phyloP scores from a whole-genome alignment of 371 early-diverging fungal genomes.

The Mucor circinelloides region DNA sequence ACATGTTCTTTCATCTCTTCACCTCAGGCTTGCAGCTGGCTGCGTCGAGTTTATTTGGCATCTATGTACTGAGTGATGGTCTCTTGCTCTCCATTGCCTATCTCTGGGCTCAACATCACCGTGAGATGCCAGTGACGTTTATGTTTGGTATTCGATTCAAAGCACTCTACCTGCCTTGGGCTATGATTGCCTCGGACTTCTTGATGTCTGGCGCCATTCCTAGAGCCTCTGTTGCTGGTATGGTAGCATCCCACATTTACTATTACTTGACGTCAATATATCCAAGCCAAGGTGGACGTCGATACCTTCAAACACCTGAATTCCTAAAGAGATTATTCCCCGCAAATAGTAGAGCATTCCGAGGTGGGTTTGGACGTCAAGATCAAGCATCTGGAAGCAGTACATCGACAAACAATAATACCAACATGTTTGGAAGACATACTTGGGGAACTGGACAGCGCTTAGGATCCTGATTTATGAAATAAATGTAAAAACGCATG shows the following conservation, averaged over 20 bases:
- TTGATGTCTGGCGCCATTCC: conserved; percentile 46
- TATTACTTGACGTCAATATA: conserved; percentile 55
- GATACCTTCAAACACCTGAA: conserved; percentile 56
- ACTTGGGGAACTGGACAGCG: conserved; percentile 54
- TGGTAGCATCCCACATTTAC: conserved; percentile 58
- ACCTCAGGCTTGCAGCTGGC: conserved; percentile 45
- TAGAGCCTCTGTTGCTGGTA: conserved; percentile 46
- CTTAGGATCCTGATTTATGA: conserved; percentile 32
- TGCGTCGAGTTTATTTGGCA: conserved; percentile 28
- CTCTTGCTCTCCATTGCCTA: conserved; percentile 71
- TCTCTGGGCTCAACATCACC: conserved; percentile 76
- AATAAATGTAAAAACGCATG: not conserved
- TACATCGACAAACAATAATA: not conserved
- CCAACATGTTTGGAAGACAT: conserved; percentile 35
- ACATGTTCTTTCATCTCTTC: conserved; percentile 72
- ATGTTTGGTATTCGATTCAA: conserved; percentile 85
- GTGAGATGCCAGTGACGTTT: conserved; percentile 69
- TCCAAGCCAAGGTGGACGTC: conserved; percentile 61
- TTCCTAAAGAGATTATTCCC: conserved; percentile 55
- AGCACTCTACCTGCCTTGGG: conserved; percentile 75
- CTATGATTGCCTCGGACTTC: conserved; percentile 58
- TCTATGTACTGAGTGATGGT: conserved; percentile 44
- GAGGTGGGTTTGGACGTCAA: conserved; percentile 16
- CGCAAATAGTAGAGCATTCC: conserved; percentile 14
- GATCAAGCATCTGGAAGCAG: conserved; percentile 6